Base-by-base conservation (phyloP, 495 filamentous ascomycete genomes). In the Talaromyces trachyspermus region DNA sequence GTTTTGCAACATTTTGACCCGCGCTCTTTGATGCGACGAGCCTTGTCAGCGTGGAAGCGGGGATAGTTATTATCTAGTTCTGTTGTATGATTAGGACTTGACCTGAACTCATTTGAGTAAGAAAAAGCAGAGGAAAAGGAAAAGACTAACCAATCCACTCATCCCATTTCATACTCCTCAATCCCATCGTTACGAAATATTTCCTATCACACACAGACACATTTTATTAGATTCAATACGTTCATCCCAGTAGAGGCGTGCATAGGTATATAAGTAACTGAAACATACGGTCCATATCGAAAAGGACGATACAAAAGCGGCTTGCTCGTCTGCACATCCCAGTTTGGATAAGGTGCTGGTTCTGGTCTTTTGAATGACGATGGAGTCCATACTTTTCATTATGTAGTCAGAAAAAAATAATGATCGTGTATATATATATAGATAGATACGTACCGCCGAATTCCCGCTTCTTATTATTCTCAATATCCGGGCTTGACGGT, bases 251-350 rank as follows among this genome's bases (percentile, higher is more conserved):
- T n/a, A n/a, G n/a, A n/a, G n/a, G n/a, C n/a, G n/a, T n/a, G n/a
- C n/a, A n/a, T n/a, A n/a, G n/a, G n/a, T n/a, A n/a, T n/a, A n/a
- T n/a, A n/a, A n/a, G n/a, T n/a, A n/a, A n/a, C n/a, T n/a, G 32
- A 5, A 14, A 57, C 69, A 59, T 58, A 73, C 60, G 85, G 85
- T 2, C 88, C 88, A 68, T 90, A 79, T 65, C 83, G 78, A 61
- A 94, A 94, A 4, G 89, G 86, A 19, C 89, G 78, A 64, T 94
- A 95, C 9, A 86, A 85, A 12, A 88, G 77, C 3, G 89, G 86
- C 53, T 86, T 88, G 2, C 87, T 85, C 37, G 69, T 65, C 36
- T 77, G 60, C 27, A 92, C 59, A 51, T 85, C 75, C 89, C 89
- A 94, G 60, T 80, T 61, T 4, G 77, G 76, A 50, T 84, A 88